These are phyloP conservation scores for Boletus reticuloceps DNA, from an alignment of 768 basidiomycete genomes.

Conservation along the genomic window DNA sequence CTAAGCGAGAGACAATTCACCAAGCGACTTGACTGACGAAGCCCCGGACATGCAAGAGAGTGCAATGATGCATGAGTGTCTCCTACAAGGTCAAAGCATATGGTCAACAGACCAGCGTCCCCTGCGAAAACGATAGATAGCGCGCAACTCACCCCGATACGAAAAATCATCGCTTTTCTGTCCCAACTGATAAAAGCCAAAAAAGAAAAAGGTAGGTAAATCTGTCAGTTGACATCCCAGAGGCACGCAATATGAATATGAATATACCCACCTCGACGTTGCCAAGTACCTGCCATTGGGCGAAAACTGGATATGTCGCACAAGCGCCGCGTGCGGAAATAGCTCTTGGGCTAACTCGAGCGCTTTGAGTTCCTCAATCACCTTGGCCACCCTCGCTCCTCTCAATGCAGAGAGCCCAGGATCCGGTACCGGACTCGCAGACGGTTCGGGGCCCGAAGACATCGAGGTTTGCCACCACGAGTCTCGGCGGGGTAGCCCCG, in stretches of 20 bases:
- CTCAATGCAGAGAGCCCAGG: constrained; percentile 28
- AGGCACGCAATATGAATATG: neutral
- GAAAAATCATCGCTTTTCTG: constrained; percentile 46
- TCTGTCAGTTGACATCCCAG: neutral
- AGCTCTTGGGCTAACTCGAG: constrained; percentile 39
- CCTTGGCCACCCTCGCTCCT: constrained; percentile 36
- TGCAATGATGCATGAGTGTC: constrained; percentile 39
- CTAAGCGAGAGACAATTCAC: constrained; percentile 16
- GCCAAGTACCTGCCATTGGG: constrained; percentile 53
- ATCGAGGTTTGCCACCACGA: constrained; percentile 28
- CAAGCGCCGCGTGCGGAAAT: constrained; percentile 44
- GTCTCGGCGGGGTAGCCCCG: constrained; percentile 23
- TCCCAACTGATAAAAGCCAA: constrained; percentile 39
- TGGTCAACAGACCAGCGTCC: neutral
- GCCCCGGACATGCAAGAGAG: constrained; percentile 47
- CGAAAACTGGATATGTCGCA: constrained; percentile 55
- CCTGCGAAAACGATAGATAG: neutral
- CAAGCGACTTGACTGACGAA: constrained; percentile 57
- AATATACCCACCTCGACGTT: constrained; percentile 44
- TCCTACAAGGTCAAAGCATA: constrained; percentile 30
- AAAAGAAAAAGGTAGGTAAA: neutral
- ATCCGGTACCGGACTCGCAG: constrained; percentile 18
- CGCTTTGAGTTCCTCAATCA: constrained; percentile 40
- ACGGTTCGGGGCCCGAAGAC: neutral
- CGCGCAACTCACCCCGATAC: constrained; percentile 37